Evolutionary conservation across 2,329 filamentous ascomycete genomes (phyloP), one percentile per base, ranked within the genome.

Genomic region (Microsporum audouinii): DNA sequence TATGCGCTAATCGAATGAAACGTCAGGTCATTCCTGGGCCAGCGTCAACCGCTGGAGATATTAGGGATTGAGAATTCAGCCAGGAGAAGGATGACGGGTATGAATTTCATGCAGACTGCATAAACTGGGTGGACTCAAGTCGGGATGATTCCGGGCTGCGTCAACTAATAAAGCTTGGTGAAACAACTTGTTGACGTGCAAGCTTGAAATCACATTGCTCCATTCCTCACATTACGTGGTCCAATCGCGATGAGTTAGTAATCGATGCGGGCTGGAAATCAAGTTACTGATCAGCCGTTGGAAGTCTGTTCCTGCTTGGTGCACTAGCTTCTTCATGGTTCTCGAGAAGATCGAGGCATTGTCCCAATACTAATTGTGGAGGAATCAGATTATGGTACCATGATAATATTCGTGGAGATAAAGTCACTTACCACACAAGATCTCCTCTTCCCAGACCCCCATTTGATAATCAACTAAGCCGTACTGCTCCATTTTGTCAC

Each of bases 401-500:
- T 14, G 33, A 27, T 34, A 8, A 47, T 43, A 34, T 34, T 39
- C 49, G 45, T 34, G 31, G 39, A 61, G 17, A 34, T 43, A 33
- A 14, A 38, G 41, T 55, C 23, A 17, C 88, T 75, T 79, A 96
- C 91, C 82, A 62, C 83, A 82, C 67, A 94, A 83, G 67, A 97
- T 96, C 70, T 89, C 85, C 71, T 97, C 91, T 75, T 97, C 94
- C 84, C 90, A 95, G 31, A 97, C 89, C 6, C 94, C 94, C 77
- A 96, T 95, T 70, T 97, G 88, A 72, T 97, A 99, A 76, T 99
- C 94, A 8, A 99, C 90, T 56, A 99, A 78, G n/a, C 94, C 94
- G 71, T 95, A 87, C 66, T 88, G 86, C 73, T 97, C 92, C 64
- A 97, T 83, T 58, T 83, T 83, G 71, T 97, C 91, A 71, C 91